Conservation (phyloP, 192 early-diverging fungal genomes). For the Entomortierella beljakovae region DNA sequence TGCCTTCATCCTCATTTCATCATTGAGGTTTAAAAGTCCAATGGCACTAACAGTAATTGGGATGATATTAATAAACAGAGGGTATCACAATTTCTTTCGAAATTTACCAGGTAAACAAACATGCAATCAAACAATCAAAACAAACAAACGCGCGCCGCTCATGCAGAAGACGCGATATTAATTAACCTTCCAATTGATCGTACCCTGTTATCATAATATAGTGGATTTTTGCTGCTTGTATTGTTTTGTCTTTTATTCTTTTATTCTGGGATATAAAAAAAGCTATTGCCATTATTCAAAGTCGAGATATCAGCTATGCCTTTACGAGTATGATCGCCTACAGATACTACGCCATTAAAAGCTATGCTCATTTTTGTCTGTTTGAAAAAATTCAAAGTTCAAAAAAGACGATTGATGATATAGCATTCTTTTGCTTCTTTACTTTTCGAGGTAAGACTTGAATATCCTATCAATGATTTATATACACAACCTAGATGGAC, state of each 20-base stretch:
- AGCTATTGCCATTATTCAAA: conserved; percentile 69
- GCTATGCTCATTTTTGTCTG: conserved; percentile 87
- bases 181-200: too few species aligned
- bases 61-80: not conserved
- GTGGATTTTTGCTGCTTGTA: conserved; percentile 71
- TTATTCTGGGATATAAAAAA: conserved; percentile 81
- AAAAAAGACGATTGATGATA: conserved; percentile 68
- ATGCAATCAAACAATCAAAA: not conserved
- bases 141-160: too few species aligned
- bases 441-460: conserved; percentile 72
- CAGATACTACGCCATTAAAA: conserved; percentile 79
- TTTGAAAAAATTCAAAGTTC: conserved; percentile 76
- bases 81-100: conserved; percentile 28
- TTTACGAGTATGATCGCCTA: conserved; percentile 81
- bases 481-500: too few species aligned
- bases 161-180: too few species aligned
- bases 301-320: conserved; percentile 80
- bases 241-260: conserved; percentile 78
- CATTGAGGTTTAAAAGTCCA: not conserved
- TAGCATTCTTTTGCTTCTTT: conserved; percentile 90
- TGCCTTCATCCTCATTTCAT: not conserved
- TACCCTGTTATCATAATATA: not conserved
- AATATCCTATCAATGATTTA: not conserved
- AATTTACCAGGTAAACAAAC: conserved; percentile 33
- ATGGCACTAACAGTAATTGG: too few species aligned